Base-by-base conservation (phyloP, 2,329 filamentous ascomycete species). In the Chalara sp. region DNA sequence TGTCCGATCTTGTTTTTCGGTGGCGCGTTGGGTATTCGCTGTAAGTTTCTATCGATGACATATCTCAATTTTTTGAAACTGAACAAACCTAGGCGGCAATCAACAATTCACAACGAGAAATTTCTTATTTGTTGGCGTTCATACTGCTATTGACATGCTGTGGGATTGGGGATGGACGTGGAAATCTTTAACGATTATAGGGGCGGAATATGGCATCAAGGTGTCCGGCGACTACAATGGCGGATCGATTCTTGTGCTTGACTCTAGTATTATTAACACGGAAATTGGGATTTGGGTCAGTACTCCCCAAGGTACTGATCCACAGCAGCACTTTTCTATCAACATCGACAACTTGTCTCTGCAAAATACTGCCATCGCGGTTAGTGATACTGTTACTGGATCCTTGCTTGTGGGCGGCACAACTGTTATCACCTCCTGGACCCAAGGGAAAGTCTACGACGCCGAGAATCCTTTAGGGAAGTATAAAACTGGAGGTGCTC, bases 161-260 rank as follows among this genome's bases (percentile, higher is more conserved):
- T n/a, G n/a, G n/a, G n/a, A n/a, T n/a, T n/a, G n/a, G n/a, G n/a
- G n/a, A n/a, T n/a, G n/a, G n/a, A n/a, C n/a, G n/a, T n/a, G n/a
- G n/a, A n/a, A n/a, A n/a, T n/a, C n/a, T n/a, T n/a, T n/a, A n/a
- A n/a, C n/a, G n/a, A n/a, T n/a, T n/a, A n/a, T n/a, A n/a, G n/a
- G n/a, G n/a, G n/a, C n/a, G n/a, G n/a, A n/a, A n/a, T n/a, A n/a
- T n/a, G n/a, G n/a, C n/a, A n/a, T n/a, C n/a, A n/a, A n/a, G n/a
- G n/a, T n/a, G n/a, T n/a, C n/a, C n/a, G n/a, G n/a, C n/a, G n/a
- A n/a, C n/a, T n/a, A n/a, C n/a, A n/a, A n/a, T n/a, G n/a, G n/a
- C n/a, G 55, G 85, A 89, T 63, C 88, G 86, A 63, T 87, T 83
- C 11, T 81, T 82, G 46, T 76, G 83, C 31, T 87, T 6, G 67